phyloP scores from a whole-genome alignment of 1,284 basidiomycete species.

The Rhodotorula sp. region DNA sequence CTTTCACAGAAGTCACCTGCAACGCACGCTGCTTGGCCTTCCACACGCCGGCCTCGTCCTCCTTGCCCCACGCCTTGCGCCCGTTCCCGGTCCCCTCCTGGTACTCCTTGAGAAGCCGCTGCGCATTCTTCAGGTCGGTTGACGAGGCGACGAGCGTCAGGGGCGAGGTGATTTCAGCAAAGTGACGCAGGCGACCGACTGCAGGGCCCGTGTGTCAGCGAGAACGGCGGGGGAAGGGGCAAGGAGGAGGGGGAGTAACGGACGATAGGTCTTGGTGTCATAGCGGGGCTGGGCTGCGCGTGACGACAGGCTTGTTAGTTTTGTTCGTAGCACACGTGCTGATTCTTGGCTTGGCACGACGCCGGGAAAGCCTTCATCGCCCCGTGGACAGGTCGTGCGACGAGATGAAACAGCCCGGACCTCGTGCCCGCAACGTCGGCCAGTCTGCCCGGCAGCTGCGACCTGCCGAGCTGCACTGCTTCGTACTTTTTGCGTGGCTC shows the following conservation, averaged over 20 bases:
- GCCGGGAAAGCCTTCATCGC: no score
- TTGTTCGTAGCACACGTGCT: not conserved
- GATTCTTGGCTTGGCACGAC: no score
- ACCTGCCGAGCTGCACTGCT: not conserved
- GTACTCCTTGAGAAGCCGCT: slow-evolving; percentile 49
- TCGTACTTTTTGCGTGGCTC: not conserved
- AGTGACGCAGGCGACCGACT: slow-evolving; percentile 56
- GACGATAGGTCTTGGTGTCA: slow-evolving; percentile 40
- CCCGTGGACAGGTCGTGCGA: no score
- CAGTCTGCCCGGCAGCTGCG: no score
- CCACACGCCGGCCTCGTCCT: slow-evolving; percentile 49
- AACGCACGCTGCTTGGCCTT: slow-evolving; percentile 54
- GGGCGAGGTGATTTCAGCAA: slow-evolving; percentile 58
- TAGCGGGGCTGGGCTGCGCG: slow-evolving; percentile 36
- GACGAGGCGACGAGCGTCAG: slow-evolving; percentile 56
- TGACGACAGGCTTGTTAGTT: no score
- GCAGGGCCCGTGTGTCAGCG: not conserved
- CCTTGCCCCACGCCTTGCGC: slow-evolving; percentile 49
- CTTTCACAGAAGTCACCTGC: no score
- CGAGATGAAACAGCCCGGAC: no score
- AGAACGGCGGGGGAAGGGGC: not conserved
- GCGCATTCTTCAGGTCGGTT: slow-evolving; percentile 51
- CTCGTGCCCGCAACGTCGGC: no score
- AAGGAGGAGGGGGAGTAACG: not conserved
- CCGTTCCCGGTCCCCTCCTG: slow-evolving; percentile 49